Conservation (phyloP, 495 filamentous ascomycete species). For the Hapsidospora chrysogenum region DNA sequence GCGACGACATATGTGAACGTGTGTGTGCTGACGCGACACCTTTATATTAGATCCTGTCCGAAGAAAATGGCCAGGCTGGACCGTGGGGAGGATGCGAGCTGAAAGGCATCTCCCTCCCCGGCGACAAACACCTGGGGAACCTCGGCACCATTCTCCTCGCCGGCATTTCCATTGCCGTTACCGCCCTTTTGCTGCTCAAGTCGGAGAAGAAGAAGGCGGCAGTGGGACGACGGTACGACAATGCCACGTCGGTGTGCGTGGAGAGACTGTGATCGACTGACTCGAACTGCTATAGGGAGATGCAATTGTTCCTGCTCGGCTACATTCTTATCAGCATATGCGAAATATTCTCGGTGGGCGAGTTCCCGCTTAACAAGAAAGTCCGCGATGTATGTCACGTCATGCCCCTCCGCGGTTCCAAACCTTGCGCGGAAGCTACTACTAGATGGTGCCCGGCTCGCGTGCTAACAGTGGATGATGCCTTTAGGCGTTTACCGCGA, state of each 20-base stretch:
- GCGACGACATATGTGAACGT: neutral
- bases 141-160: constrained; percentile 84
- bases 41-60: constrained; percentile 24
- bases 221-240: constrained; percentile 69
- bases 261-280: constrained; percentile 11
- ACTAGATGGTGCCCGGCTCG: constrained; percentile 11
- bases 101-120: constrained; percentile 51
- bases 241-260: neutral
- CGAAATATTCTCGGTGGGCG: constrained; percentile 90
- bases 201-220: constrained; percentile 91
- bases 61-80: constrained; percentile 23
- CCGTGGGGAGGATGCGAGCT: constrained; percentile 52
- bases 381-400: constrained; percentile 47
- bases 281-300: constrained; percentile 65
- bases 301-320: constrained; percentile 79
- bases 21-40: neutral
- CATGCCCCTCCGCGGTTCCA: constrained; percentile 1
- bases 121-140: constrained; percentile 54
- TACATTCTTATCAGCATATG: constrained; percentile 85
- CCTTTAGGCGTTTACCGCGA: constrained; percentile 70
- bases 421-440: constrained; percentile 7
- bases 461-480: constrained; percentile 4
- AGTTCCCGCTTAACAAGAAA: constrained; percentile 52
- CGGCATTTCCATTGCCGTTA: constrained; percentile 54
- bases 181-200: constrained; percentile 49